A percentile compares a stretch with the other conserved stretches of the same genome.
Conservation (phyloP, 2,329 filamentous ascomycete genomes). For the Furcasterigmium furcatum region DNA sequence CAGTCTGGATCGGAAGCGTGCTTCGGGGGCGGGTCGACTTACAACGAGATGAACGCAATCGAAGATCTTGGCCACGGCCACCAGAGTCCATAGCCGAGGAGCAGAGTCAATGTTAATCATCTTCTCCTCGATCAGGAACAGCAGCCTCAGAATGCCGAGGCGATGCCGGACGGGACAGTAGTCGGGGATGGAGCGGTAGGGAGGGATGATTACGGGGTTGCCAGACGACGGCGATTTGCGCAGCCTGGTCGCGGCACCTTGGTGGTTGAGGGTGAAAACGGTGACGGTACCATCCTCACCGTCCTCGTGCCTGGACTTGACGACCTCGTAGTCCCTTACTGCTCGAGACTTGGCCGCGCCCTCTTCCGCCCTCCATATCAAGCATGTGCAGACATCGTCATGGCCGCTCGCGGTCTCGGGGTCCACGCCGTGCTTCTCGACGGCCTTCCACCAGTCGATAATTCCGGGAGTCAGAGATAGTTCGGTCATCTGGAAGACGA, state of each 20-base stretch:
- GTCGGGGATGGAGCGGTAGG: slow-evolving; percentile 40
- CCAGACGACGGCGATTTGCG: slow-evolving; percentile 13
- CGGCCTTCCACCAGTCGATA: slow-evolving; percentile 48
- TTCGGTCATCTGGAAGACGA: slow-evolving; percentile 55
- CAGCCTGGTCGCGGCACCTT: neutral
- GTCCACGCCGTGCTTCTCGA: slow-evolving; percentile 25
- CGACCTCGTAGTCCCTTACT: neutral
- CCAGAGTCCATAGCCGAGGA: slow-evolving; percentile 63
- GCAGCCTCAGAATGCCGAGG: slow-evolving; percentile 58
- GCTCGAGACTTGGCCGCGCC: neutral
- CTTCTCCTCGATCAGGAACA: slow-evolving; percentile 54
- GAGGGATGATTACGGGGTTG: slow-evolving; percentile 3
- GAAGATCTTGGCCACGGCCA: slow-evolving; percentile 57
- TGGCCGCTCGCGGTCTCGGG: slow-evolving; percentile 31
- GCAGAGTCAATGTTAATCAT: slow-evolving; percentile 59
- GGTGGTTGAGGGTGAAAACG: neutral
- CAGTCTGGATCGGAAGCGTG: neutral
- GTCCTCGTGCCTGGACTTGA: neutral
- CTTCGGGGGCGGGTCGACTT: neutral
- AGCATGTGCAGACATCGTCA: slow-evolving; percentile 35
- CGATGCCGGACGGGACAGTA: slow-evolving; percentile 65
- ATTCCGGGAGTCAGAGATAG: slow-evolving; percentile 55
- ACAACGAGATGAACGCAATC: slow-evolving; percentile 32
- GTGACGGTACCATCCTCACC: neutral
- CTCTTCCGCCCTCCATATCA: slow-evolving; percentile 1